Evolutionary conservation across 164 flowering plant species (phyloP), one percentile per base, ranked within the genome.

Genomic region (Hamamelis virginiana): DNA sequence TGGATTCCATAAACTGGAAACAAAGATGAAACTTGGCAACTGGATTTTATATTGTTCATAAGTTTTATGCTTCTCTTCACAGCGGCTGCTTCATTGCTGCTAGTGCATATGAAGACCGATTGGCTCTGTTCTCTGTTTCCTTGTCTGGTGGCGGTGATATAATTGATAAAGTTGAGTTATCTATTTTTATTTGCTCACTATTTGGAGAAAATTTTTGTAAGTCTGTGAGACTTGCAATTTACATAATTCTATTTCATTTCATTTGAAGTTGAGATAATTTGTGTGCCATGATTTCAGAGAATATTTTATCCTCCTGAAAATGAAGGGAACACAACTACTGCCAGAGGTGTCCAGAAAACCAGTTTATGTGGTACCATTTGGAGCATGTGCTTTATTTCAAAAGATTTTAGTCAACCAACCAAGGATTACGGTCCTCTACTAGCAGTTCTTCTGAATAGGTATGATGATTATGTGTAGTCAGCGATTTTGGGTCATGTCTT

Each of bases 381-480:
- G 99, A 91, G 97, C 83, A 90, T 92, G 92, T 92, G 97, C 80
- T 92, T 92, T 76, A 79, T 92, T 71, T 84, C 97, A 47, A 80
- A 81, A 64, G 84, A 83, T 71, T 46, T 48, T 65, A 75, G 64
- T 71, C 84, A 73, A 59, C 62, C 77, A 56, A 77, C 72, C 69
- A 76, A 78, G 67, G 91, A 75, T 52, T 70, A 72, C 61, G 75
- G 81, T 78, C 87, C 96, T 76, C 68, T 91, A 44, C 78, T 95
- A 51, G 99, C 99, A 63, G 66, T 92, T 83, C 61, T 95, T 81
- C 71, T 88, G 62, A 86, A 83, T 71, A 92, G 95, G 97, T 90
- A 80, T 55, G 76, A 5, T 50, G 25, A 53, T 63, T 55, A 4
- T 59, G 23, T 23, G 12, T 21, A 44, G 8, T 14, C 18, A 59